Base-by-base conservation (phyloP, 2,329 filamentous ascomycete species). In the Tolypocladium cylindrosporum region DNA sequence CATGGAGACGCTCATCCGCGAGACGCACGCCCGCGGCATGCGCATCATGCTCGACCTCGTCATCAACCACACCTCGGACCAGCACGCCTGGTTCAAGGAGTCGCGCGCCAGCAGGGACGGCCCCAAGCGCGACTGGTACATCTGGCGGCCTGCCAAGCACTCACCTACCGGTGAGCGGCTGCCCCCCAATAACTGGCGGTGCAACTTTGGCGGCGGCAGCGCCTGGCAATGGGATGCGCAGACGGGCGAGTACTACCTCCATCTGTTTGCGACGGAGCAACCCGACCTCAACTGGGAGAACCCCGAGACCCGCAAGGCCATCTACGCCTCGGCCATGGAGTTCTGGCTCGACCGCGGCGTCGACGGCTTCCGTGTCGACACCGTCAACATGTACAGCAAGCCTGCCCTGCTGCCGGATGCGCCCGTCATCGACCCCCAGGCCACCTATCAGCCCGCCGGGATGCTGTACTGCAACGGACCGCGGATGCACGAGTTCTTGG, bases 201-300 rank as follows among this genome's bases (percentile, higher is more conserved):
- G 71, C 74, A 83, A 78, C 73, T 88, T 84, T 62, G 79, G 79
- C 14, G 79, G 78, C 39, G 80, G 79, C 19, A 81, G 80, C 56
- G 83, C 80, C 0, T 90, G 87, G 88, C 76, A 85, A 59, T 92
- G 83, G 75, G 88, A 91, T 64, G 84, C 89, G 62, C 68, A 72
- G n/a, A 90, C 88, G 0, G 77, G 79, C 54, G 87, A 92, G 71
- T 92, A 90, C 69, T 92, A 90, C 65, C 81, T 92, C 0, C 85
- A 88, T 61, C 78, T 94, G 13, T 95, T 90, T 69, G 84, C 86
- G 8, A 81, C 80, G 6, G 84, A 89, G 62, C 90, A 93, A 68
- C 90, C 90, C 0, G 90, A 94, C 64, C 77, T 94, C n/a, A 94
- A 94, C 72, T 94, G 89, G 89, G 88, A 92, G 66, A 88, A 87